Evolutionary conservation across 371 early-diverging fungal species (phyloP).

Genomic region (Capillidium rhysosporum): DNA sequence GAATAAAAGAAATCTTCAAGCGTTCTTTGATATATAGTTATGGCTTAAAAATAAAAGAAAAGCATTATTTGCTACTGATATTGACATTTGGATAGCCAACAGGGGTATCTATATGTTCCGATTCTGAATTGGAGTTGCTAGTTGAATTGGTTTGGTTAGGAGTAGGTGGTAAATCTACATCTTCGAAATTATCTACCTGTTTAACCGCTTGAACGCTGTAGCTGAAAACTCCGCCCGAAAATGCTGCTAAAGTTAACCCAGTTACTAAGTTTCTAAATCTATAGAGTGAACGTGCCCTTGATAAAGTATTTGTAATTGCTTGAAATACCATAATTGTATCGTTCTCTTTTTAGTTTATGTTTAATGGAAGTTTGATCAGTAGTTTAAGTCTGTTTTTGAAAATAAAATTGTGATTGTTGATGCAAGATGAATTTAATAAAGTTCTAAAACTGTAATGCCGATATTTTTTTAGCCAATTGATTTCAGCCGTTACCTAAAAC

Average conservation of each 20-base stretch:
- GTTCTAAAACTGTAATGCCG: no score
- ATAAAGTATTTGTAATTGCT: background rate
- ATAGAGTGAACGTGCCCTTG: background rate
- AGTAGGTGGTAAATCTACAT: conserved; percentile 21
- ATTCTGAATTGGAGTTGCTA: background rate
- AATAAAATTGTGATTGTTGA: background rate
- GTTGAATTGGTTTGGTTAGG: no score
- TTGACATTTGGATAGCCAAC: no score
- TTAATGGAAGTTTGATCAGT: no score
- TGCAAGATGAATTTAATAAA: background rate
- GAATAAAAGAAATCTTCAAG: no score
- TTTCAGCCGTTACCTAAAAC: background rate
- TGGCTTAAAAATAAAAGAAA: no score
- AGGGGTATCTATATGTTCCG: background rate
- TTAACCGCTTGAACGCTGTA: conserved; percentile 31
- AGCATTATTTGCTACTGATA: no score
- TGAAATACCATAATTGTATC: no score
- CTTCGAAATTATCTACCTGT: conserved; percentile 32
- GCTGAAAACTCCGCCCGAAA: conserved; percentile 7
- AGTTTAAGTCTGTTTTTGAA: no score
- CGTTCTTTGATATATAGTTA: no score
- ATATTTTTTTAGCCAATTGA: background rate
- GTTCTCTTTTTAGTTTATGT: no score
- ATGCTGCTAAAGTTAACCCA: background rate
- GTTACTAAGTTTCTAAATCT: background rate